Evolutionary conservation across 495 filamentous ascomycete species (phyloP).

Genomic region (Podospora sp.): DNA sequence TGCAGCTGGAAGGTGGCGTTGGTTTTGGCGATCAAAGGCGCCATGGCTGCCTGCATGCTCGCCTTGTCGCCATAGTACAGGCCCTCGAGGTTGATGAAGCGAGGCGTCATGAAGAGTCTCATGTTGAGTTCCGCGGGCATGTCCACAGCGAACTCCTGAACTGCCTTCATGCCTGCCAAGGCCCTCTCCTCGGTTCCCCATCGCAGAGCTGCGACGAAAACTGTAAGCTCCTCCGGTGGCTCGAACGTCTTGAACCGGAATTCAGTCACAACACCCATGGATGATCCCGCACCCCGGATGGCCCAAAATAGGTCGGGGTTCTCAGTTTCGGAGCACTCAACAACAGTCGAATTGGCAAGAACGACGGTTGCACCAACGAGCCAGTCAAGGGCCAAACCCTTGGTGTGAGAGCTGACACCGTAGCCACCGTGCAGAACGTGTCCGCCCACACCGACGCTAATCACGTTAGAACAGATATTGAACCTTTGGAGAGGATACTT

Average conservation of each 20-base stretch:
- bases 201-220: conserved; percentile 42
- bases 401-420: conserved; percentile 48
- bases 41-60: conserved; percentile 37
- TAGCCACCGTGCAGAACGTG: conserved; percentile 50
- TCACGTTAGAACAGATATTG: conserved; percentile 9
- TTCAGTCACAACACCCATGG: conserved; percentile 47
- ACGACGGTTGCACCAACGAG: conserved; percentile 46
- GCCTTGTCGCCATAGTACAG: conserved; percentile 45
- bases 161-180: conserved; percentile 34
- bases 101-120: conserved; percentile 44
- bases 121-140: conserved; percentile 51
- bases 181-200: conserved; percentile 33
- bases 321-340: conserved; percentile 43
- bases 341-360: conserved; percentile 46
- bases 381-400: conserved; percentile 50
- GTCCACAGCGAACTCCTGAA: conserved; percentile 45
- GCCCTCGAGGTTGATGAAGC: conserved; percentile 48
- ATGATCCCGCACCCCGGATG: conserved; percentile 46
- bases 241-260: conserved; percentile 50
- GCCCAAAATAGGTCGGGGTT: conserved; percentile 54
- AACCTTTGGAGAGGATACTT: conserved; percentile 8
- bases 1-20: conserved; percentile 37
- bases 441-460: conserved; percentile 47
- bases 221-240: conserved; percentile 43
- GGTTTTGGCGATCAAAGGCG: conserved; percentile 39